Evolutionary conservation across 1,284 basidiomycete species (phyloP).

Genomic region (Limonomyces culmigenus): DNA sequence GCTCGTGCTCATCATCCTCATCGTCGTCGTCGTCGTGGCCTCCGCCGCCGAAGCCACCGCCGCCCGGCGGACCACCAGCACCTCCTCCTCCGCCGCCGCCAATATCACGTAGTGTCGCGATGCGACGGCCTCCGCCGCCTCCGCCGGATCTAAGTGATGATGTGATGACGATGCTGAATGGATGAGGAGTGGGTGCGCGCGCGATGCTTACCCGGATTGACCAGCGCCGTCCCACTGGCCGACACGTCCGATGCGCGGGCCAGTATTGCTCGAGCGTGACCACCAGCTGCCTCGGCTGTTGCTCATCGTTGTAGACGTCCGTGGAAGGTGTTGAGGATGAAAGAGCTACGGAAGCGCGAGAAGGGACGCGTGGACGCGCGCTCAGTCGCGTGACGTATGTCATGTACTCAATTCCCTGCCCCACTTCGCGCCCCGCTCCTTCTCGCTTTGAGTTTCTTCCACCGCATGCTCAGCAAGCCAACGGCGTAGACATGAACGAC

Average conservation of each 20-base stretch:
- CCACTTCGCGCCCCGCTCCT: too few relatives aligned
- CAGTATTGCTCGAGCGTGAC: too few relatives aligned
- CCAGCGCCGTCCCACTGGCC: constrained; percentile 14
- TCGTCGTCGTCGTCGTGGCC: constrained; percentile 24
- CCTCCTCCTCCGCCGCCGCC: constrained; percentile 7
- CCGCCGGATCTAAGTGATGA: neutral
- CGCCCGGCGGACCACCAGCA: constrained; percentile 7
- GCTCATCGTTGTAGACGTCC: too few relatives aligned
- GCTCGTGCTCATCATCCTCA: constrained; percentile 28
- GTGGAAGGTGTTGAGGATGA: too few relatives aligned
- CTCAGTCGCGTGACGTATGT: too few relatives aligned
- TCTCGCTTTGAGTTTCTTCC: too few relatives aligned
- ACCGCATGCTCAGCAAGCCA: too few relatives aligned
- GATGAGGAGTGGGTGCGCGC: constrained; percentile 4
- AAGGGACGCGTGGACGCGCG: too few relatives aligned
- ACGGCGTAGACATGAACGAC: too few relatives aligned
- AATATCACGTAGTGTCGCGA: constrained; percentile 9
- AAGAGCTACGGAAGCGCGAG: too few relatives aligned
- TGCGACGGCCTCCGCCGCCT: constrained; percentile 5
- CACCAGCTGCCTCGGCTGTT: too few relatives aligned
- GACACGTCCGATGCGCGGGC: constrained; percentile 21
- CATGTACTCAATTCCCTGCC: too few relatives aligned
- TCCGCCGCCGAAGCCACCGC: constrained; percentile 8
- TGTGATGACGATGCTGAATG: neutral
- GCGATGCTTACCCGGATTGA: constrained; percentile 1